phyloP scores from a whole-genome alignment of 192 early-diverging fungal genomes.

The Coemansia sp. region DNA sequence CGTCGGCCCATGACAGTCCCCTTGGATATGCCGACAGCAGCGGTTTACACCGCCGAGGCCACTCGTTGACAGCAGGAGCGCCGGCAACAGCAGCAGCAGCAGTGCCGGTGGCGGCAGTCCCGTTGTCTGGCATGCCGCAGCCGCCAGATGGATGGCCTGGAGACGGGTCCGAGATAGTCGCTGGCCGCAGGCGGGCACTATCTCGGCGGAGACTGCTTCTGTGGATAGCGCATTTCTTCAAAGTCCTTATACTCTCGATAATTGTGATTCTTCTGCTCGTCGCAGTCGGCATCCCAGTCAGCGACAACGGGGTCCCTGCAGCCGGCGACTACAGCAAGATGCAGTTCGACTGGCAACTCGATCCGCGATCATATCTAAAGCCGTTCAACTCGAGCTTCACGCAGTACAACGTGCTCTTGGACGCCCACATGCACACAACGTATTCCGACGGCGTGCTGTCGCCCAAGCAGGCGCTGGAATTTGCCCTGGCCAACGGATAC shows the following conservation, averaged over 20 bases:
- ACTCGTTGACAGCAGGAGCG: background rate
- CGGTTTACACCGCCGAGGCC: constrained; percentile 1
- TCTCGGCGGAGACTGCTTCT: background rate
- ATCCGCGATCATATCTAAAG: constrained; percentile 36
- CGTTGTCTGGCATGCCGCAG: background rate
- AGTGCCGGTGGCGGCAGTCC: background rate
- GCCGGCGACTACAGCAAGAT: constrained; percentile 29
- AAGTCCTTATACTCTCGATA: constrained; percentile 25
- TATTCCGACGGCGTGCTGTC: constrained; percentile 64
- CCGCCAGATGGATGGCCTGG: constrained; percentile 13
- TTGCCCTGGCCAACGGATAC: constrained; percentile 66
- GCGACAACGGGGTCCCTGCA: constrained; percentile 37
- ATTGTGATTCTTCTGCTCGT: constrained; percentile 40
- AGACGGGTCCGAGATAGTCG: constrained; percentile 8
- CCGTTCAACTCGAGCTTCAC: constrained; percentile 37
- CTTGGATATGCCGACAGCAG: background rate
- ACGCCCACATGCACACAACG: constrained; percentile 65
- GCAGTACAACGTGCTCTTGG: constrained; percentile 59
- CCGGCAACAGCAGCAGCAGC: background rate
- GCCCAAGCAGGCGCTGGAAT: constrained; percentile 57
- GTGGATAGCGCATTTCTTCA: constrained; percentile 25
- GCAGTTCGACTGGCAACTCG: constrained; percentile 28
- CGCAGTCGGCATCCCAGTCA: constrained; percentile 41
- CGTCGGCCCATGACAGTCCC: background rate
- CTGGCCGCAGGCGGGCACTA: constrained; percentile 9